Percentiles rank a stretch among this genome's conserved stretches.
Evolutionary conservation across 1,284 basidiomycete genomes (phyloP).

Genomic region (Trametes pubescens): DNA sequence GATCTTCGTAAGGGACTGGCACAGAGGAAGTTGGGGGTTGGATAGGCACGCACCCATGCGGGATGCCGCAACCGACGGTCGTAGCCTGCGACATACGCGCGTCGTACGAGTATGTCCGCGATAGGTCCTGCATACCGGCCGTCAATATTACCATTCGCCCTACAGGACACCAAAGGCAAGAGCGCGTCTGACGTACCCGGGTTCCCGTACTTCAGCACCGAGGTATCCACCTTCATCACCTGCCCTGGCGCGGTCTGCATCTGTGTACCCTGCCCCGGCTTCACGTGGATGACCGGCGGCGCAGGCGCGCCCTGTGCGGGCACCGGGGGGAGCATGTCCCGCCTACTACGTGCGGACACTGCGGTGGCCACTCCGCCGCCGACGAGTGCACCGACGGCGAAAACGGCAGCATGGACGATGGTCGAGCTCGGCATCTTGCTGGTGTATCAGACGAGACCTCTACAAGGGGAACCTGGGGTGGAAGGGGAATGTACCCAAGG

Average conservation of each 20-base stretch:
- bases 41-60: conserved; percentile 74
- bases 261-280: conserved; percentile 32
- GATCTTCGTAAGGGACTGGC: neutral
- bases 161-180: conserved; percentile 6
- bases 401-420: conserved; percentile 70
- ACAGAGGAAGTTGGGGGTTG: neutral
- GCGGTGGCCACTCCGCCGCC: conserved; percentile 71
- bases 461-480: neutral
- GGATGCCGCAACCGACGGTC: conserved; percentile 93
- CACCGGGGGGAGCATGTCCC: conserved; percentile 17
- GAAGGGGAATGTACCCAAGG: neutral
- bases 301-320: conserved; percentile 14
- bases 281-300: conserved; percentile 38
- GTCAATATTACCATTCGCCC: conserved; percentile 14
- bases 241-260: conserved; percentile 37
- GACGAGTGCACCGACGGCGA: conserved; percentile 73
- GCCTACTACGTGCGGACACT: conserved; percentile 39
- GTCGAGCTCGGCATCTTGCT: conserved; percentile 51
- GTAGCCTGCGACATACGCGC: conserved; percentile 90
- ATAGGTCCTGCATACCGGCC: conserved; percentile 70
- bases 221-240: conserved; percentile 34
- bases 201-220: conserved; percentile 76
- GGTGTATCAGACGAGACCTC: too few species aligned
- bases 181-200: conserved; percentile 59
- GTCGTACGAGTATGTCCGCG: conserved; percentile 80